These are phyloP conservation scores for Aspergillus puulaauensis DNA, from an alignment of 2,329 filamentous ascomycete species.

Conservation along the genomic window DNA sequence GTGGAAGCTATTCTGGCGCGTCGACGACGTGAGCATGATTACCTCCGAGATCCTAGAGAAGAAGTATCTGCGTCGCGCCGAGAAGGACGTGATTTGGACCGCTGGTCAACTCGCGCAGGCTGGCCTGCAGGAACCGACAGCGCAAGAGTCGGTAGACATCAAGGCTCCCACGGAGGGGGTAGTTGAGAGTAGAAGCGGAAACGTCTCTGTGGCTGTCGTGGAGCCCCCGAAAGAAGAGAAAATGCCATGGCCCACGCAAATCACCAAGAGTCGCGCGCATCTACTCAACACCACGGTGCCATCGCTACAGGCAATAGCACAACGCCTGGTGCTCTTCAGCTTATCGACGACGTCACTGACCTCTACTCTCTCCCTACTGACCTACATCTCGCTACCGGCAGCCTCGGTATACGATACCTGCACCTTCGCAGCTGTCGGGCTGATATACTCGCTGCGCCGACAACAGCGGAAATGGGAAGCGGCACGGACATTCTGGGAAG, in stretches of 20 bases:
- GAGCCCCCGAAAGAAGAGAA: constrained; percentile 5
- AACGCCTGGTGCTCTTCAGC: constrained; percentile 73
- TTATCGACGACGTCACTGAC: constrained; percentile 69
- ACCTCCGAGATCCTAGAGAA: constrained; percentile 74
- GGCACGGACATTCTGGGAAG: constrained; percentile 53
- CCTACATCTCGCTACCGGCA: constrained; percentile 54
- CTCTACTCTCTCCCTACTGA: constrained; percentile 54
- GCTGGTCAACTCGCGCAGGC: constrained; percentile 72
- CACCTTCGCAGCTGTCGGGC: constrained; percentile 58
- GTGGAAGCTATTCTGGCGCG: constrained; percentile 96
- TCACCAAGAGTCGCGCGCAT: constrained; percentile 67
- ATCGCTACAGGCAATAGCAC: constrained; percentile 69
- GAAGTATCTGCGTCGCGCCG: constrained; percentile 74
- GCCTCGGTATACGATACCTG: constrained; percentile 58
- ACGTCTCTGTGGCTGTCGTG: neutral
- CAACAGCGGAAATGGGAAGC: constrained; percentile 61
- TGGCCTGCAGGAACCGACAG: constrained; percentile 47
- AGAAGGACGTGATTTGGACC: constrained; percentile 79
- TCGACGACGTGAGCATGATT: constrained; percentile 86
- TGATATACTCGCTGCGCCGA: constrained; percentile 57
- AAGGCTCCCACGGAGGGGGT: constrained; percentile 38
- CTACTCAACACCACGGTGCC: constrained; percentile 67
- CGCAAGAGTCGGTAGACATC: constrained; percentile 31
- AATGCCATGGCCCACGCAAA: constrained; percentile 70
- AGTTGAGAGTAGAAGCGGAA: neutral